Base-by-base conservation (phyloP, 345 rosid species). In the Capsella bursapastoris region DNA sequence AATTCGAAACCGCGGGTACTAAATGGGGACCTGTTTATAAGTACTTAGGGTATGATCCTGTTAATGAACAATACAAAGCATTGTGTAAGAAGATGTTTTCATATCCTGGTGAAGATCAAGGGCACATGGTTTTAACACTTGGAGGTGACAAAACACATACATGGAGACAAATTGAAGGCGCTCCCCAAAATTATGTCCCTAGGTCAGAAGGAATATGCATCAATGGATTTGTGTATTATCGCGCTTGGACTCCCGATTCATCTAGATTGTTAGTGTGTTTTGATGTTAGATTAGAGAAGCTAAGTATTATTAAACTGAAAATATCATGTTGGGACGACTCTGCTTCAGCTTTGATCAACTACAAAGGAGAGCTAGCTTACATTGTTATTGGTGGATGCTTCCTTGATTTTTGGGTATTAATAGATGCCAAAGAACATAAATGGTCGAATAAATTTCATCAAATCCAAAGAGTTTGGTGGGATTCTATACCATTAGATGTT, bases 191-290 rank as follows among this genome's bases (percentile, higher is more conserved):
- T 5, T 63, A 63, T 63, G 4, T 0, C 8, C 55, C 53, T 14
- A 7, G 29, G n/a, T 3, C 50, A 41, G 28, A 28, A 15, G 73
- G 63, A 55, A 45, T 68, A 56, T 41, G 63, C 64, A 43, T 68
- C 63, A 43, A 68, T 14, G 72, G 72, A 9, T 11, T 56, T 43
- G 38, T 56, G 18, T 68, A 68, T 47, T 68, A 68, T 29, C 64
- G 53, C 7, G 73, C 73, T 29, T 4, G 0, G 25, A 43, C 43
- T 43, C 52, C 47, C 37, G 2, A 4, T 15, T 9, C 12, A 8
- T 0, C 10, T 2, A 38, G 2, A 60, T 5, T 38, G 4, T 3
- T 59, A 3, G 31, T 60, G 6, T 11, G 32, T 60, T 18, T 60
- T 60, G 49, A 38, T 40, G 65, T 60, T 40, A 53, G 35, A 28